Base-by-base conservation (phyloP, 495 filamentous ascomycete genomes). In the Hypoxylon intermedium region DNA sequence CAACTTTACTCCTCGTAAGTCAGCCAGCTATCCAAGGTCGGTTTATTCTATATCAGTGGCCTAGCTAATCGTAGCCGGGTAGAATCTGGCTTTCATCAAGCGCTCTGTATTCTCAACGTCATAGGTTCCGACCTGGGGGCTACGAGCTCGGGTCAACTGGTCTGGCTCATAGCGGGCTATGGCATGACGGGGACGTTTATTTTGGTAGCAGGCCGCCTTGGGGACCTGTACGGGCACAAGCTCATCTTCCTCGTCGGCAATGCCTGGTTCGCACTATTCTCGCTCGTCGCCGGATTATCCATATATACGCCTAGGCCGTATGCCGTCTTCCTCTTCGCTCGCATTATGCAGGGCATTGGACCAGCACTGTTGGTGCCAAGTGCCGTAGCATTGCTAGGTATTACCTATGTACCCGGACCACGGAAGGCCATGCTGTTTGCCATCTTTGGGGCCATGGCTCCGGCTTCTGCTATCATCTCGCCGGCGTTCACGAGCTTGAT, bases 181-280 rank as follows among this genome's bases (percentile, higher is more conserved):
- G 75, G 77, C n/a, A 64, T 87, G 12, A 89, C 86, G 0, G 87
- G 87, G n/a, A 87, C 85, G 0, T 89, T 90, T 60, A 87, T 90
- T 42, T 75, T 90, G 9, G 78, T 85, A 5, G 79, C 84, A 3
- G 88, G 88, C 9, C 79, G 87, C 4, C 74, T 89, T 3, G 87
- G 88, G 0, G 88, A 90, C 52, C 67, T 88, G 3, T 85, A 83
- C 53, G 87, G 88, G 19, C 85, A 89, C 67, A 84, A 85, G 51
- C 74, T 73, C 6, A 73, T 91, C 53, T 87, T 90, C 61, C 66
- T 85, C n/a, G 67, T 83, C 26, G 88, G 86, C 0, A 89, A 80
- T 50, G 12, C 75, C 24, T 90, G 87, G 87, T 83, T 86, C 41
- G 76, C 75, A 0, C 33, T 87, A 15, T 90, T 86, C 83, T 83